Conservation (phyloP, 148 eudicot species). For the Rhododendron kiyosumense region DNA sequence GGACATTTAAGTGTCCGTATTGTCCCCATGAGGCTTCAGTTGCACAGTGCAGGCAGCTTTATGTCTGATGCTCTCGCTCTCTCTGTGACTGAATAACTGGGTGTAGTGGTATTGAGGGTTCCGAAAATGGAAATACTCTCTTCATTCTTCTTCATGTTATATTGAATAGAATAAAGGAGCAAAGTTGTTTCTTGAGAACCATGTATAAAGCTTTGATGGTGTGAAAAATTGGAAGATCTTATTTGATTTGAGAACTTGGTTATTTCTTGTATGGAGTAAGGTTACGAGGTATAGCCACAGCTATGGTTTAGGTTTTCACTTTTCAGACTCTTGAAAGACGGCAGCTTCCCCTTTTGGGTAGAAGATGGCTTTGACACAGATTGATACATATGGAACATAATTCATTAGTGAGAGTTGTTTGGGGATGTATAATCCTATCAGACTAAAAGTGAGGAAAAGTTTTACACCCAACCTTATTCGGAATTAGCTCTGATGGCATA, state of each 20-base stretch:
- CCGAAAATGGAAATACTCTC: not conserved
- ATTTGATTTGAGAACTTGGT: not conserved
- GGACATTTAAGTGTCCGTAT: constrained; percentile 51
- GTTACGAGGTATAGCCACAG: not conserved
- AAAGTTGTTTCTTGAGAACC: not conserved
- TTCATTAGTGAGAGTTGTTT: not conserved
- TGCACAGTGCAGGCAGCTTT: constrained; percentile 43
- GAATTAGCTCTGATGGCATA: not conserved
- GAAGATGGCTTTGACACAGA: not conserved
- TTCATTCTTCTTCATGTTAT: not conserved
- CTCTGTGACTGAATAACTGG: not conserved
- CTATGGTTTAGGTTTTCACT: not conserved
- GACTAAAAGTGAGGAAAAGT: not conserved
- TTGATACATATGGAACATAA: not conserved
- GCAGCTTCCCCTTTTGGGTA: not conserved
- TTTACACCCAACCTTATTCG: not conserved
- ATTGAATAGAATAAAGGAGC: not conserved
- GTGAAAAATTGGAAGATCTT: not conserved
- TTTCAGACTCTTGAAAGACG: not conserved
- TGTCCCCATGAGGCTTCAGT: constrained; percentile 39
- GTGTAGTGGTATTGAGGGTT: not conserved
- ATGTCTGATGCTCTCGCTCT: constrained; percentile 21
- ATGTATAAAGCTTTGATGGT: not conserved
- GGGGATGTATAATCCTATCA: not conserved
- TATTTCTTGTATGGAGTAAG: not conserved